Conservation (phyloP, 2,329 filamentous ascomycete species). For the Fusarium sp. region DNA sequence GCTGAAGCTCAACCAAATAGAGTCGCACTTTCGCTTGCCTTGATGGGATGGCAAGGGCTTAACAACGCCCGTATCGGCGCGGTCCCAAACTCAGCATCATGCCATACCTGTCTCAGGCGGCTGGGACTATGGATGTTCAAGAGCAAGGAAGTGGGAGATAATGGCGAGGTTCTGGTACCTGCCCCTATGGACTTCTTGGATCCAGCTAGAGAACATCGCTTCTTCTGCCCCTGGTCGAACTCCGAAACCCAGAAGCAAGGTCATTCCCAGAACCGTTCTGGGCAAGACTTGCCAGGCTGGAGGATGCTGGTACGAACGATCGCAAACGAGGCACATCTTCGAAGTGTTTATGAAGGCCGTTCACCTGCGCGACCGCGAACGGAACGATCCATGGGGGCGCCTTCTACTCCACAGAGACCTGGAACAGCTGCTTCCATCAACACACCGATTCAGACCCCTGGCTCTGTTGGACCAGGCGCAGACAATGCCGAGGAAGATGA, state of each 20-base stretch:
- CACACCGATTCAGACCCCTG: conserved; percentile 29
- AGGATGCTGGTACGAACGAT: conserved; percentile 66
- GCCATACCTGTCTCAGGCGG: conserved; percentile 86
- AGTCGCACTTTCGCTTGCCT: conserved; percentile 74
- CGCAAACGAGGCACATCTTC: conserved; percentile 69
- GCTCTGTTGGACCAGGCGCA: conserved; percentile 16
- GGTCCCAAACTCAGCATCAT: conserved; percentile 80
- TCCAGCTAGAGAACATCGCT: conserved; percentile 78
- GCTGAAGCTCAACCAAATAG: conserved; percentile 60
- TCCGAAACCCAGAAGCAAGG: conserved; percentile 67
- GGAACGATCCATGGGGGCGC: conserved; percentile 23
- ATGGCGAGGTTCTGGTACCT: conserved; percentile 65
- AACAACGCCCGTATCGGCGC: conserved; percentile 66
- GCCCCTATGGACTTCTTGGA: conserved; percentile 77
- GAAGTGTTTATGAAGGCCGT: conserved; percentile 53
- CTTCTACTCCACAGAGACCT: conserved; percentile 41
- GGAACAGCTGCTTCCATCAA: conserved; percentile 31
- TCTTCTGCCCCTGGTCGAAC: conserved; percentile 87
- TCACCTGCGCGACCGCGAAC: conserved; percentile 36
- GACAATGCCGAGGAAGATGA: conserved; percentile 55
- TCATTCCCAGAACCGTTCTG: conserved; percentile 51
- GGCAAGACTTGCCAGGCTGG: conserved; percentile 64
- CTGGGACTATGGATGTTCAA: conserved; percentile 96
- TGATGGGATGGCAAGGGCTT: conserved; percentile 82
- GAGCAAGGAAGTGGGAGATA: conserved; percentile 73